Conservation (phyloP, 345 rosid species). For the Gossypium australe region DNA sequence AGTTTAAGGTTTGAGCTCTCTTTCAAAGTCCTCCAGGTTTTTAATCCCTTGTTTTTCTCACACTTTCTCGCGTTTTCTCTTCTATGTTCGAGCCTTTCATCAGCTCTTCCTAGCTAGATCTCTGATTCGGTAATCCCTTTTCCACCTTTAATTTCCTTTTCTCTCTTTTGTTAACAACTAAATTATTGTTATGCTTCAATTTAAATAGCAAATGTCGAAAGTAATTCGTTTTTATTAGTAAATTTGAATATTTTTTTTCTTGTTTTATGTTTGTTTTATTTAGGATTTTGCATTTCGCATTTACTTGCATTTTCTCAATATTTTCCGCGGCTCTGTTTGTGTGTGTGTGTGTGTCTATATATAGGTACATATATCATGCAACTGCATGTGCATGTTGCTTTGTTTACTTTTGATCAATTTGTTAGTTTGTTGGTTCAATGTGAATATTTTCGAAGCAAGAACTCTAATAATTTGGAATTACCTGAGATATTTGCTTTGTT, state of each 20-base stretch:
- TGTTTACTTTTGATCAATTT: neutral
- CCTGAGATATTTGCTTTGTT: neutral
- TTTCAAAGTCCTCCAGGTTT: neutral
- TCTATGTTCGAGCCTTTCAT: neutral
- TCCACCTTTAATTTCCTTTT: neutral
- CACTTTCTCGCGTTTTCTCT: conserved; percentile 6
- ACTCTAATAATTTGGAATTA: neutral
- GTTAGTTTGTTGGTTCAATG: neutral
- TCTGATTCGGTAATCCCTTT: neutral
- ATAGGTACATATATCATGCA: neutral
- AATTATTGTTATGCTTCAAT: neutral
- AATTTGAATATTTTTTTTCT: neutral
- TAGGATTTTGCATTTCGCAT: neutral
- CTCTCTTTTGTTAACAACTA: neutral
- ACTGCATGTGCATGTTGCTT: neutral
- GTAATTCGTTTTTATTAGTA: neutral
- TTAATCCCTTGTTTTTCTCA: conserved; percentile 5
- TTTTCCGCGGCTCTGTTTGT: neutral
- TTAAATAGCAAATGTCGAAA: neutral
- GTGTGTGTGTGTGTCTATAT: no score
- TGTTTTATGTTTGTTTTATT: neutral
- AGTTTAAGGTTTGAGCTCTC: neutral
- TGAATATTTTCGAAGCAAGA: neutral
- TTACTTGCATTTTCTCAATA: neutral
- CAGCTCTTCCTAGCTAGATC: neutral